Evolutionary conservation across 139 green algal genomes (phyloP).

Genomic region (Chlamydomonas sphaeroides): DNA sequence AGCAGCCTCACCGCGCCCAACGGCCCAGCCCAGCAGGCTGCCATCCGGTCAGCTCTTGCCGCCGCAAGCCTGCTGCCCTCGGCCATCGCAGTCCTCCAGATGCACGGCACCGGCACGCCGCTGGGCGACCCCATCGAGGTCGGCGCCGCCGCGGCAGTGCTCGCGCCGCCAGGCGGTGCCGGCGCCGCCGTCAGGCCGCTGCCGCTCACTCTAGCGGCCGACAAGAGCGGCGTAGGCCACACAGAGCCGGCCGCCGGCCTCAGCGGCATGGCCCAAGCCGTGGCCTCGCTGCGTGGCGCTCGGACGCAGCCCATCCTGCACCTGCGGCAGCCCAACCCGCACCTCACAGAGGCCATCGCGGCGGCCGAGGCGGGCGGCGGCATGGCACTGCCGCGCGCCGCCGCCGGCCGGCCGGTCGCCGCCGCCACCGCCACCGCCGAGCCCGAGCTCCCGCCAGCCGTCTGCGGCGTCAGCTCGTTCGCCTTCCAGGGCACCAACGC

Average conservation of each 20-base stretch:
- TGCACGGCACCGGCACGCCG: constrained; percentile 86
- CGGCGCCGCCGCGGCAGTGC: constrained; percentile 67
- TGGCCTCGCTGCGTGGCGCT: constrained; percentile 44
- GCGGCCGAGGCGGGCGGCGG: not conserved
- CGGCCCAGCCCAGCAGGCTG: constrained; percentile 86
- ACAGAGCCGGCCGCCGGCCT: constrained; percentile 87
- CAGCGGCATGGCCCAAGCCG: constrained; percentile 68
- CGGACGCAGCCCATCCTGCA: constrained; percentile 67
- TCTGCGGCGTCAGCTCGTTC: constrained; percentile 77
- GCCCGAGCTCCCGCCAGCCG: not conserved
- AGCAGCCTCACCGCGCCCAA: constrained; percentile 89
- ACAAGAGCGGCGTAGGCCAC: constrained; percentile 87
- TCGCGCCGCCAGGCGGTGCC: not conserved
- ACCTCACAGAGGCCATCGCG: constrained; percentile 49
- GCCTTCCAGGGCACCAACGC: constrained; percentile 90
- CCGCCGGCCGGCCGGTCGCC: not conserved
- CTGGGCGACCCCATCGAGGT: constrained; percentile 92
- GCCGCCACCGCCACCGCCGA: no score
- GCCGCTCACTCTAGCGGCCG: constrained; percentile 71
- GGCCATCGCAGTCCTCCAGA: constrained; percentile 66
- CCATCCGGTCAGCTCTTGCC: constrained; percentile 68
- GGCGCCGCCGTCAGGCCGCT: not conserved
- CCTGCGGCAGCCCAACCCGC: constrained; percentile 72
- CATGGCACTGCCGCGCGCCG: not conserved
- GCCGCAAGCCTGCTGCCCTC: constrained; percentile 30